A percentile compares a stretch with the other conserved stretches of the same genome.
Evolutionary conservation across 2,329 filamentous ascomycete genomes (phyloP).

Genomic region (Sclerotinia subarctica): DNA sequence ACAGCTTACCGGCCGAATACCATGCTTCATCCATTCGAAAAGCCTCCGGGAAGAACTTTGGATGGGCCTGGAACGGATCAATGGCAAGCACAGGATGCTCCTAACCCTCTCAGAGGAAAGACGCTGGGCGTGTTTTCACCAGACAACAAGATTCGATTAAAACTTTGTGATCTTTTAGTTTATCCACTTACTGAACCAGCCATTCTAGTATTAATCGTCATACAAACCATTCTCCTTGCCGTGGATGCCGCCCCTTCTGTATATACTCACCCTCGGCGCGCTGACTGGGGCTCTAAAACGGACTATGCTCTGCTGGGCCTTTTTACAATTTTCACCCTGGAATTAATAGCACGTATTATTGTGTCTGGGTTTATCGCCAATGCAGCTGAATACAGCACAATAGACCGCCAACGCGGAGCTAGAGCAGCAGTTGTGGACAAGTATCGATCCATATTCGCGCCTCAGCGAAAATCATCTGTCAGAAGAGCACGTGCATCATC

Average conservation of each 20-base stretch:
- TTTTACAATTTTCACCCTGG: slow-evolving; percentile 86
- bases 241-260: slow-evolving; percentile 76
- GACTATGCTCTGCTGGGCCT: slow-evolving; percentile 65
- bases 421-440: slow-evolving; percentile 72
- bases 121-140: slow-evolving; percentile 81
- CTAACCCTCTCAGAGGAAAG: slow-evolving; percentile 82
- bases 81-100: slow-evolving; percentile 40
- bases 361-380: slow-evolving; percentile 94
- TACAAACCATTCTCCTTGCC: slow-evolving; percentile 84
- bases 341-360: slow-evolving; percentile 77
- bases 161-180: slow-evolving; percentile 79
- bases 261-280: slow-evolving; percentile 56
- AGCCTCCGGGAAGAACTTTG: slow-evolving; percentile 21
- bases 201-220: slow-evolving; percentile 80
- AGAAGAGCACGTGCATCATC: slow-evolving; percentile 28
- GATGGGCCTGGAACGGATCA: slow-evolving; percentile 21
- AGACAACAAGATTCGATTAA: slow-evolving; percentile 68
- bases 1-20: slow-evolving; percentile 28
- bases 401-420: slow-evolving; percentile 73
- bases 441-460: slow-evolving; percentile 75
- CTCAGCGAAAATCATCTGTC: slow-evolving; percentile 58
- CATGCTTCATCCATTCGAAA: slow-evolving; percentile 36
- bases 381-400: slow-evolving; percentile 85
- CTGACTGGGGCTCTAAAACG: slow-evolving; percentile 57
- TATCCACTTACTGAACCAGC: slow-evolving; percentile 83